A percentile compares a stretch with the other conserved stretches of the same genome.
phyloP scores from a whole-genome alignment of 1,284 basidiomycete genomes.

The Cutaneotrichosporon sp. region DNA sequence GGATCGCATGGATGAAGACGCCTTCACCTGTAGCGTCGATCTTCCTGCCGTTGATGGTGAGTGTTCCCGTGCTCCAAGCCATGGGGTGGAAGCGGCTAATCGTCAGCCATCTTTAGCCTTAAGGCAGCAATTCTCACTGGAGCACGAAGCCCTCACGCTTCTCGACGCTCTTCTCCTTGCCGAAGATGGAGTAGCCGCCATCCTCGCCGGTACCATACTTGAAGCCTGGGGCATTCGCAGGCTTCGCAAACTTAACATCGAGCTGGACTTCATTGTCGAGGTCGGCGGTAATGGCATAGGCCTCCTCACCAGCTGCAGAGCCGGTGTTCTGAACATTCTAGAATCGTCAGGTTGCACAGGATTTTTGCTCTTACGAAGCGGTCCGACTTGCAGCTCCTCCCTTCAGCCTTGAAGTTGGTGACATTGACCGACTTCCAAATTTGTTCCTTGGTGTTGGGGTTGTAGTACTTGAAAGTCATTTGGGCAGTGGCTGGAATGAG shows the following conservation, averaged over 20 bases:
- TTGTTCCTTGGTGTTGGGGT: conserved; percentile 69
- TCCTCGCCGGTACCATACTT: conserved; percentile 83
- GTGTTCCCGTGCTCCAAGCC: conserved; percentile 60
- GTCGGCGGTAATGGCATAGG: conserved; percentile 75
- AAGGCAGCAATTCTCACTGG: conserved; percentile 52
- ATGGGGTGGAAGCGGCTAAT: conserved; percentile 77
- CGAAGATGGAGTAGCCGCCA: conserved; percentile 90
- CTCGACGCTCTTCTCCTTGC: conserved; percentile 54
- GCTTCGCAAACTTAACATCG: conserved; percentile 66
- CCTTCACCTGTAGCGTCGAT: conserved; percentile 68
- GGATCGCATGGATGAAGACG: conserved; percentile 93
- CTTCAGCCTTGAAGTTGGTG: conserved; percentile 73
- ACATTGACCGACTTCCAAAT: conserved; percentile 90
- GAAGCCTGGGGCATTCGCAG: conserved; percentile 72
- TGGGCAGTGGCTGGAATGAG: conserved; percentile 72
- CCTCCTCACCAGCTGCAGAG: conserved; percentile 59
- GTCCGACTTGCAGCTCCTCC: conserved; percentile 82
- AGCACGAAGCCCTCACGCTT: conserved; percentile 81
- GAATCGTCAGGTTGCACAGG: neutral
- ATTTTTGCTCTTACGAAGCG: conserved; percentile 60
- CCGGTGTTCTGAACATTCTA: conserved; percentile 62
- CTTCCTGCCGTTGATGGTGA: conserved; percentile 68
- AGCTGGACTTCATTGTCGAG: conserved; percentile 76
- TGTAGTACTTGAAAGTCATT: conserved; percentile 86
- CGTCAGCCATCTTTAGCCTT: neutral